Conservation (phyloP, 257 asterid species). For the Plantago ovata region DNA sequence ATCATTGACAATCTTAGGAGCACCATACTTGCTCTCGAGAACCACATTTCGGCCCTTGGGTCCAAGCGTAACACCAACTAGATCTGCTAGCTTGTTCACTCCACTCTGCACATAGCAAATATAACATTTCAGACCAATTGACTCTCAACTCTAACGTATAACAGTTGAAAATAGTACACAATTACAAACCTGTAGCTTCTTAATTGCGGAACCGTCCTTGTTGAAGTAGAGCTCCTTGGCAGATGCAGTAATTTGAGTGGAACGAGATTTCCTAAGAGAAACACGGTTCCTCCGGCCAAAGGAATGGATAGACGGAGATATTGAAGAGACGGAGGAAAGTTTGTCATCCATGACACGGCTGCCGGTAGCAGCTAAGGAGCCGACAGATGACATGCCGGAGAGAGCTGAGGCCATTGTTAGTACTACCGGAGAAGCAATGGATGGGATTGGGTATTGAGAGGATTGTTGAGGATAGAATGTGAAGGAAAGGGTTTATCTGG, state of each 20-base stretch:
- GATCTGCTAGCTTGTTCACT: constrained; percentile 89
- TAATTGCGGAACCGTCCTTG: constrained; percentile 95
- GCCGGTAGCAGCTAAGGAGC: constrained; percentile 70
- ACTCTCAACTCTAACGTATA: not conserved
- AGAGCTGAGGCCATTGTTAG: constrained; percentile 66
- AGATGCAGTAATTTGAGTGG: constrained; percentile 62
- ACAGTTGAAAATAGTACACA: not conserved
- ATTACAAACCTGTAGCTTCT: constrained; percentile 61
- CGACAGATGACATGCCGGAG: constrained; percentile 64
- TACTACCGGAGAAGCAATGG: not conserved
- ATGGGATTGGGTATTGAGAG: not conserved
- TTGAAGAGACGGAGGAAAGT: constrained; percentile 60
- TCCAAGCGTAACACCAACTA: constrained; percentile 96
- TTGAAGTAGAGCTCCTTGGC: constrained; percentile 88
- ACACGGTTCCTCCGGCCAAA: constrained; percentile 50
- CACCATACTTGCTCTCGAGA: constrained; percentile 94
- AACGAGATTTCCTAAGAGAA: constrained; percentile 36
- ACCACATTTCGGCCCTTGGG: constrained; percentile 98
- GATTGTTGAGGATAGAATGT: too few relatives aligned
- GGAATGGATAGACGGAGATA: constrained; percentile 40
- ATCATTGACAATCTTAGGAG: constrained; percentile 95
- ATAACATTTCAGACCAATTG: not conserved
- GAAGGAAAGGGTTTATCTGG: too few relatives aligned
- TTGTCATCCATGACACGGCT: constrained; percentile 49
- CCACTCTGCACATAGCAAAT: constrained; percentile 50